phyloP scores from a whole-genome alignment of 768 basidiomycete species.

The Russula emetica region DNA sequence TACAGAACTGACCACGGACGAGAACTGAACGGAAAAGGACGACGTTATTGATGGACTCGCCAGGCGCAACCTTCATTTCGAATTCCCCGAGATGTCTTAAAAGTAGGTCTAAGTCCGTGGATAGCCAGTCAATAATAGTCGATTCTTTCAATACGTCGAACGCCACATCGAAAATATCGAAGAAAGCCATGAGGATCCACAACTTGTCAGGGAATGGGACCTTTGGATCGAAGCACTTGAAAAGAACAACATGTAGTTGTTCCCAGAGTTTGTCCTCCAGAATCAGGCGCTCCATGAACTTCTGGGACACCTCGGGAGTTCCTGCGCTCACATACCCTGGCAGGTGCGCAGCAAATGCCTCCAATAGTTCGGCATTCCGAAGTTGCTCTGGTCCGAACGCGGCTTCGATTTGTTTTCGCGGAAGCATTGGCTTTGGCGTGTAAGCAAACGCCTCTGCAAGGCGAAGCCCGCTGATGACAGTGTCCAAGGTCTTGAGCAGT shows the following conservation, averaged over 20 bases:
- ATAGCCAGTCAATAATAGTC: neutral
- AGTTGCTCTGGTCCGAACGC: slow-evolving; percentile 4
- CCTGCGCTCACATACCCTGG: neutral
- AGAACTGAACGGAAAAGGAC: neutral
- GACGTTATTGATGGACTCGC: neutral
- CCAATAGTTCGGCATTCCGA: neutral
- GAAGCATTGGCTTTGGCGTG: neutral
- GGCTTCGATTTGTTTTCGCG: neutral
- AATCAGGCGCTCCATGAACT: neutral
- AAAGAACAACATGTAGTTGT: neutral
- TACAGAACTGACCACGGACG: neutral
- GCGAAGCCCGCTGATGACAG: neutral
- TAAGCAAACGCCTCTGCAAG: neutral
- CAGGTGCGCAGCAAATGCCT: neutral
- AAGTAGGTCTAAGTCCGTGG: no score
- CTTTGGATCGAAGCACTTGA: neutral
- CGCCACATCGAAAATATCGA: neutral
- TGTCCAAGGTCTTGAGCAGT: neutral
- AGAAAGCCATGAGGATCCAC: neutral
- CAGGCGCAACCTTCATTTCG: neutral
- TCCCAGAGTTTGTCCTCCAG: neutral
- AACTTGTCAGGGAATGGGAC: neutral
- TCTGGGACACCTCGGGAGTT: neutral
- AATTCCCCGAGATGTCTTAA: neutral
- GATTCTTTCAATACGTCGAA: neutral